phyloP scores from a whole-genome alignment of 1,284 basidiomycete genomes.

The Malassezia psittaci region DNA sequence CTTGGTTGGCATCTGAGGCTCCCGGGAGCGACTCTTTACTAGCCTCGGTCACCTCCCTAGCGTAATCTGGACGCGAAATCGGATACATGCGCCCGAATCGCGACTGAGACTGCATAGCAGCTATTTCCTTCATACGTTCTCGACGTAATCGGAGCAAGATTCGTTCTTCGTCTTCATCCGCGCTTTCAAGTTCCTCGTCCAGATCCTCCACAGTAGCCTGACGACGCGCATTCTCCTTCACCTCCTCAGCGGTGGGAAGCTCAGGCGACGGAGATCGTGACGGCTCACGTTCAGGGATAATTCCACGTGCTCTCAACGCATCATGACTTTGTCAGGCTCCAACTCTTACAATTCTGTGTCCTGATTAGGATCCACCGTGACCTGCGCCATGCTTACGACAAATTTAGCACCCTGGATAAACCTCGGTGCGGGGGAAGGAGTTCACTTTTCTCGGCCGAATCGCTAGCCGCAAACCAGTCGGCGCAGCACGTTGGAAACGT shows the following conservation, averaged over 20 bases:
- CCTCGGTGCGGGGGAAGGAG: too few relatives aligned
- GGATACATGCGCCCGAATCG: constrained; percentile 76
- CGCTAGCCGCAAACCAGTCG: not conserved
- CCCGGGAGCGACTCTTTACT: constrained; percentile 53
- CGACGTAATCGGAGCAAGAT: constrained; percentile 62
- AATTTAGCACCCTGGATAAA: not conserved
- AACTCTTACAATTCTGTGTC: constrained; percentile 37
- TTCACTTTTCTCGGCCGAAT: not conserved
- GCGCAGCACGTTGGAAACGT: not conserved
- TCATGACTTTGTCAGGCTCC: constrained; percentile 27
- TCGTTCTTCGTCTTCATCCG: constrained; percentile 62
- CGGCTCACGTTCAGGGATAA: constrained; percentile 42
- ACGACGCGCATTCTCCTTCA: constrained; percentile 22
- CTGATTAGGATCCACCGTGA: constrained; percentile 30
- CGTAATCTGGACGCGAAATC: constrained; percentile 86
- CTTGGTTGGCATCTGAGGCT: constrained; percentile 45
- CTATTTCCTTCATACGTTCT: constrained; percentile 62
- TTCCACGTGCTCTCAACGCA: constrained; percentile 40
- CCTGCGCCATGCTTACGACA: constrained; percentile 21
- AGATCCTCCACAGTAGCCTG: constrained; percentile 30
- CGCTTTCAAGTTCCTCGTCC: constrained; percentile 30
- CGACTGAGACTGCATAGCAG: constrained; percentile 57
- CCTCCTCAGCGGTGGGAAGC: constrained; percentile 23
- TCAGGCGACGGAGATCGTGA: constrained; percentile 44
- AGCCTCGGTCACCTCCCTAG: constrained; percentile 83